Evolutionary conservation across 192 early-diverging fungal genomes (phyloP).

Genomic region (Coemansia sp.): DNA sequence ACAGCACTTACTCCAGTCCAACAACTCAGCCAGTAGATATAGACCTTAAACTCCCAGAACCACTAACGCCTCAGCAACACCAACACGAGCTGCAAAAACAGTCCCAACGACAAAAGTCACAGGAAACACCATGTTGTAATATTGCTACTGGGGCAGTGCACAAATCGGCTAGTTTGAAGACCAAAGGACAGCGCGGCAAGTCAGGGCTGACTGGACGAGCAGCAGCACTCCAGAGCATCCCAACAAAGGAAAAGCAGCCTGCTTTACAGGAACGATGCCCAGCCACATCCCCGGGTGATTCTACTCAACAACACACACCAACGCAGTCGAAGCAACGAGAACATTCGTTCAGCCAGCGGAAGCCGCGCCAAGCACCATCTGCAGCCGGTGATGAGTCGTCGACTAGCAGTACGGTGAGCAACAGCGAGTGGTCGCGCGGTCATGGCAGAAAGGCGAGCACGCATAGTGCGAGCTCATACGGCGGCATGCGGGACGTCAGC

Average conservation of each 20-base stretch:
- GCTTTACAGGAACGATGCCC: background rate
- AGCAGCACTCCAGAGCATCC: background rate
- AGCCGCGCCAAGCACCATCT: background rate
- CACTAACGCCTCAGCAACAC: background rate
- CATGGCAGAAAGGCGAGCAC: background rate
- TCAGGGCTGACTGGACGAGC: background rate
- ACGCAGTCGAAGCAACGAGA: background rate
- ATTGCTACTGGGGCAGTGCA: background rate
- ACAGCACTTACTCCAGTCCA: constrained; percentile 38
- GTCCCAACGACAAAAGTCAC: background rate
- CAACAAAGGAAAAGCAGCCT: background rate
- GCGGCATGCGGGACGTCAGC: constrained; percentile 7
- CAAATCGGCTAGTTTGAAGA: background rate
- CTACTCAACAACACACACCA: background rate
- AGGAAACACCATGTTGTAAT: background rate
- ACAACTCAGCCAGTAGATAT: constrained; percentile 7
- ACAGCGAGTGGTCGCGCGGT: background rate
- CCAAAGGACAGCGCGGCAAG: background rate
- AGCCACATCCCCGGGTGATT: background rate
- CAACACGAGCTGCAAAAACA: constrained; percentile 11
- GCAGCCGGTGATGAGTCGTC: background rate
- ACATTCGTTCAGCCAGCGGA: background rate
- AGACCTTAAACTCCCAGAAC: background rate
- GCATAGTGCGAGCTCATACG: background rate
- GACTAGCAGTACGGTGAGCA: background rate